Evolutionary conservation across 1,284 basidiomycete genomes (phyloP).

Genomic region (Athelia sp.): DNA sequence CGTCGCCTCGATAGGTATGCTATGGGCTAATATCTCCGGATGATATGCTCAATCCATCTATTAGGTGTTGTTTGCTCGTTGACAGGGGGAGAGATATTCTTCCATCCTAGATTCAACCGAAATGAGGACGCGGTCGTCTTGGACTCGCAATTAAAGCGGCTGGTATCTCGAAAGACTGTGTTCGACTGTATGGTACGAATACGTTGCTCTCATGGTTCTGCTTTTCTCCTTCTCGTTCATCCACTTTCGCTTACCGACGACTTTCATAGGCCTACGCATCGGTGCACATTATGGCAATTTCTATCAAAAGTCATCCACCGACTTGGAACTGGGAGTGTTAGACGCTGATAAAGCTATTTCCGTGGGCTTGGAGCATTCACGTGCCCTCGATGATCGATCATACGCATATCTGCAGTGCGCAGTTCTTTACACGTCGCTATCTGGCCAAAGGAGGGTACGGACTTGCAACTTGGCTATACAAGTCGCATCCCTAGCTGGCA

Average conservation of each 20-base stretch:
- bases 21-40: slow-evolving; percentile 7
- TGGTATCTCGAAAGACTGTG: slow-evolving; percentile 70
- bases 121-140: slow-evolving; percentile 67
- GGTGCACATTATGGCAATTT: slow-evolving; percentile 80
- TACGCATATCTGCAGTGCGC: slow-evolving; percentile 91
- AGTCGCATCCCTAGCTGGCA: slow-evolving; percentile 81
- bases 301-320: slow-evolving; percentile 69
- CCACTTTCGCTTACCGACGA: slow-evolving; percentile 6
- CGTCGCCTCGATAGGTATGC: slow-evolving; percentile 79
- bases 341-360: slow-evolving; percentile 82
- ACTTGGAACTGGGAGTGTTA: slow-evolving; percentile 77
- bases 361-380: slow-evolving; percentile 59
- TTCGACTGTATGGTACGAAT: slow-evolving; percentile 84
- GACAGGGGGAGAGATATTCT: slow-evolving; percentile 93
- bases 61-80: slow-evolving; percentile 63
- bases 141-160: slow-evolving; percentile 67
- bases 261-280: slow-evolving; percentile 61
- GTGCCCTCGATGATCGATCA: slow-evolving; percentile 69
- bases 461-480: slow-evolving; percentile 83
- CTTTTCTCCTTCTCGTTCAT: slow-evolving; percentile 2
- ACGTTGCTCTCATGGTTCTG: slow-evolving; percentile 79
- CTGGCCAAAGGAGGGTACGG: slow-evolving; percentile 83
- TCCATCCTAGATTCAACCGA: slow-evolving; percentile 86
- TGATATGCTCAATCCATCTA: slow-evolving; percentile 11
- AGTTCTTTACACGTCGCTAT: slow-evolving; percentile 78